A percentile compares a stretch with the other conserved stretches of the same genome.
phyloP scores from a whole-genome alignment of 495 filamentous ascomycete genomes.

The Talaromyces stipitatus region DNA sequence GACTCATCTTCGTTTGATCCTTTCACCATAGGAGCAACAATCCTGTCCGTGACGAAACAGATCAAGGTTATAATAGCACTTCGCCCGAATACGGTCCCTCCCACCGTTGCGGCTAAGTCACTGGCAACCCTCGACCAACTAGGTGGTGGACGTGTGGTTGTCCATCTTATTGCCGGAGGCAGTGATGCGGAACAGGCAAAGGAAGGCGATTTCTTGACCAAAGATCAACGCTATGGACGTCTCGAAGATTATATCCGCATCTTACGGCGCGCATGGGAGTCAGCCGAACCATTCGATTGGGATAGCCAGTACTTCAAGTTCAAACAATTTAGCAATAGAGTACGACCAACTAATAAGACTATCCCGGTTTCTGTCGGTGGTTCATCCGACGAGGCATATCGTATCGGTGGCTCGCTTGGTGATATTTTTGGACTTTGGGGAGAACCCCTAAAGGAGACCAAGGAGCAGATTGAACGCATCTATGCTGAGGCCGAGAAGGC shows the following conservation, averaged over 20 bases:
- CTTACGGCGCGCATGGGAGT: constrained; percentile 43
- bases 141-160: constrained; percentile 40
- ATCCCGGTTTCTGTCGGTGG: constrained; percentile 48
- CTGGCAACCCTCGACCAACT: constrained; percentile 48
- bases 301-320: constrained; percentile 43
- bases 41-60: constrained; percentile 42
- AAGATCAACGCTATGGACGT: constrained; percentile 42
- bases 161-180: constrained; percentile 49
- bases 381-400: constrained; percentile 44
- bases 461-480: constrained; percentile 46
- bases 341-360: constrained; percentile 37
- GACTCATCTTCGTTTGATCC: constrained; percentile 43
- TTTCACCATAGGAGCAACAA: constrained; percentile 44
- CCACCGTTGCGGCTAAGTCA: constrained; percentile 48
- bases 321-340: constrained; percentile 42
- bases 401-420: constrained; percentile 41
- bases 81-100: constrained; percentile 47
- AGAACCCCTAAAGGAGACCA: constrained; percentile 47
- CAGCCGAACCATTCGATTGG: constrained; percentile 46
- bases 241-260: constrained; percentile 48
- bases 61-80: constrained; percentile 50
- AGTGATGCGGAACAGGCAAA: constrained; percentile 44
- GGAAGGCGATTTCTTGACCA: constrained; percentile 47
- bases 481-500: constrained; percentile 41
- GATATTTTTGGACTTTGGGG: constrained; percentile 53